phyloP scores from a whole-genome alignment of 352 stramenopile species.

The Phytophthora quininea region DNA sequence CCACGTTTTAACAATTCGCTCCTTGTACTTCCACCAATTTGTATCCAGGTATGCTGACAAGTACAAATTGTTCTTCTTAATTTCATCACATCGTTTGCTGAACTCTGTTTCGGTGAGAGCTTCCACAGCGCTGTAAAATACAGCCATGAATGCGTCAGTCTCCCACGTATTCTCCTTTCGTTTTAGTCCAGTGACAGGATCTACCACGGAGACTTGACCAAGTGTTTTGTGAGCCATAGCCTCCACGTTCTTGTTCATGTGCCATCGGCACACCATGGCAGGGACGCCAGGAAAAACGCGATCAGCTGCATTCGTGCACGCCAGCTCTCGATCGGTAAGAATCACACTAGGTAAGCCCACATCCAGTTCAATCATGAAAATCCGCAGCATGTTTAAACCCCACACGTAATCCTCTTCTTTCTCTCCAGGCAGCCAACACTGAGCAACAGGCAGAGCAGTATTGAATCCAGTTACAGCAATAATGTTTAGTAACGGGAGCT shows the following conservation, averaged over 20 bases:
- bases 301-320: constrained; percentile 18
- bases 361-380: constrained; percentile 10
- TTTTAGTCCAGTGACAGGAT: neutral
- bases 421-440: constrained; percentile 13
- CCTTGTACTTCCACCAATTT: constrained; percentile 10
- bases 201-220: neutral
- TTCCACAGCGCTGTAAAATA: neutral
- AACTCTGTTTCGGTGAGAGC: neutral
- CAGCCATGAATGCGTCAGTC: neutral
- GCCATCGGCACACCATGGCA: no score
- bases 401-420: constrained; percentile 23
- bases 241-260: constrained; percentile 28
- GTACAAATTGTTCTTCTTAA: neutral
- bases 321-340: constrained; percentile 9
- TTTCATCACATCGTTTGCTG: neutral
- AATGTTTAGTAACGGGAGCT: constrained; percentile 13
- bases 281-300: neutral
- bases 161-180: neutral
- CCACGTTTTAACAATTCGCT: neutral
- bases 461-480: constrained; percentile 17
- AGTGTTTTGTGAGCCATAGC: neutral
- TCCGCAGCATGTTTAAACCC: constrained; percentile 17
- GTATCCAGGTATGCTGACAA: constrained; percentile 4
- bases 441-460: no score
- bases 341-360: constrained; percentile 5